phyloP scores from a whole-genome alignment of 129 eudicot genomes.

The Saussurea involucrata region DNA sequence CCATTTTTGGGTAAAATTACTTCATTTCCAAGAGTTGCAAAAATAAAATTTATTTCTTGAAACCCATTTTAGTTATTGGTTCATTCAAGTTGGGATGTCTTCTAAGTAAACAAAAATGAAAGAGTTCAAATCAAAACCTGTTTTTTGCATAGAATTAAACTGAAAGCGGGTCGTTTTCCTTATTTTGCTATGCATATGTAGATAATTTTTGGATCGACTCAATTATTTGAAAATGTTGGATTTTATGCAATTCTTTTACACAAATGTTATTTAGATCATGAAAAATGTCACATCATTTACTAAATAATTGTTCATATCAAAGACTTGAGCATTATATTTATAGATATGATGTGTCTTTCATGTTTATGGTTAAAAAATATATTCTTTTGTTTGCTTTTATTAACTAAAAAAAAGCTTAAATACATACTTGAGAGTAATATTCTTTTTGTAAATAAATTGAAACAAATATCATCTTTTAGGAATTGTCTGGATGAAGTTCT shows the following conservation, averaged over 20 bases:
- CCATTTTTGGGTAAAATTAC: constrained; percentile 18
- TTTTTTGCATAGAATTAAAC: not conserved
- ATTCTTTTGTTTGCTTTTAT: not conserved
- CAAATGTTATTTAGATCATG: not conserved
- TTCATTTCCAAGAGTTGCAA: constrained; percentile 12
- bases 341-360: not conserved
- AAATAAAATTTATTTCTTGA: not conserved
- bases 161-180: not conserved
- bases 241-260: not conserved
- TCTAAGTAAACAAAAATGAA: not conserved
- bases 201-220: not conserved
- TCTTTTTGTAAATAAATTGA: not conserved
- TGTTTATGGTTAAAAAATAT: not conserved
- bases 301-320: not conserved
- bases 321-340: not conserved
- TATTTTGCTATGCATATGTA: not conserved
- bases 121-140: not conserved
- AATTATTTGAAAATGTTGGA: not conserved
- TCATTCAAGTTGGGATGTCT: not conserved
- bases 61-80: not conserved
- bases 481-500: not conserved
- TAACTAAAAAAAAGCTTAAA: not conserved
- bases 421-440: not conserved
- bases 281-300: not conserved
- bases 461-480: constrained; percentile 1